Conservation (phyloP, 345 rosid genomes). For the Euphorbia tirucalli region DNA sequence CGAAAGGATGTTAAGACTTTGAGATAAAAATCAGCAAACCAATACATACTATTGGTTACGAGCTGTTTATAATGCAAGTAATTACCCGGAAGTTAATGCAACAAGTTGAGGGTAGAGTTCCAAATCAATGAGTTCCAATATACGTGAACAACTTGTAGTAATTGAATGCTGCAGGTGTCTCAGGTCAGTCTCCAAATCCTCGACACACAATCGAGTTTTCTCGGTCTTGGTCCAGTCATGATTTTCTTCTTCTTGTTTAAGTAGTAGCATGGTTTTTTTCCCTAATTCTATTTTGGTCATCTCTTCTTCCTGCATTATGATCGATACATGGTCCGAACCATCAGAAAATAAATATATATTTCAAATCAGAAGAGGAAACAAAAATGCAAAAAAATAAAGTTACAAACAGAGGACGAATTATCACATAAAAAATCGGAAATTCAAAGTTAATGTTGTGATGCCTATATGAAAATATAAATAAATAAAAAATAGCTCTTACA, state of each 20-base stretch:
- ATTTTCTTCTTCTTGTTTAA: constrained; percentile 63
- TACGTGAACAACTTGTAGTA: constrained; percentile 44
- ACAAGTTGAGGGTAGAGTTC: constrained; percentile 89
- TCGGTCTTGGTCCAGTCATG: constrained; percentile 54
- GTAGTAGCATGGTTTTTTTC: constrained; percentile 62
- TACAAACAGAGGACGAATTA: not conserved
- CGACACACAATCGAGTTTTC: constrained; percentile 56
- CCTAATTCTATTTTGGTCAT: constrained; percentile 59
- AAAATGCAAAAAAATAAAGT: constrained; percentile 7
- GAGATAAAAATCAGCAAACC: not conserved
- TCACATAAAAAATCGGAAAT: not conserved
- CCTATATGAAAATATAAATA: not conserved
- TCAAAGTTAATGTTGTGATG: not conserved
- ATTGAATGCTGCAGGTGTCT: constrained; percentile 56
- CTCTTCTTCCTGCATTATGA: constrained; percentile 67
- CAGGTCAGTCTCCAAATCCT: constrained; percentile 53
- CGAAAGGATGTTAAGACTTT: not conserved
- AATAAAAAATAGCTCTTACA: not conserved
- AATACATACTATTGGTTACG: not conserved
- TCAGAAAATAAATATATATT: not conserved
- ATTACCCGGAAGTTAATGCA: constrained; percentile 77
- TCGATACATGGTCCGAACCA: not conserved
- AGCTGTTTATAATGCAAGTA: not conserved
- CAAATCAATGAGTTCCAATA: constrained; percentile 53
- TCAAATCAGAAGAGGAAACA: not conserved